Conservation (phyloP, 352 stramenopile genomes). For the Phytophthora foliorum region DNA sequence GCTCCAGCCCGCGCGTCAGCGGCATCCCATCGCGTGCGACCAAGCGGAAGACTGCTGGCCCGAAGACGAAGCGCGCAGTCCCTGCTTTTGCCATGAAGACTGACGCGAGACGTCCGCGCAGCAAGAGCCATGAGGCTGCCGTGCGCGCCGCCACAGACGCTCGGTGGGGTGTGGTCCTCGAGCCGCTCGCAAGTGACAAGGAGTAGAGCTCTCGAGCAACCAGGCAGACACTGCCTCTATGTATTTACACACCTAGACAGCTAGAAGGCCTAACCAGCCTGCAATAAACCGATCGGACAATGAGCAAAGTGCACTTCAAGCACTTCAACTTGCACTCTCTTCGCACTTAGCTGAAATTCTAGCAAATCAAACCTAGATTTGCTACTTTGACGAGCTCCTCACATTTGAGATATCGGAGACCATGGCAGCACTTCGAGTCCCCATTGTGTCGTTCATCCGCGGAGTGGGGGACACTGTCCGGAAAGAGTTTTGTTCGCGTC, state of each 20-base stretch:
- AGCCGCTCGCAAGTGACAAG: slow-evolving; percentile 36
- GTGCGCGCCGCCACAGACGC: slow-evolving; percentile 33
- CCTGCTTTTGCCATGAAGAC: slow-evolving; percentile 8
- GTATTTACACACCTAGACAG: slow-evolving; percentile 40
- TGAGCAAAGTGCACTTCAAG: too few species aligned
- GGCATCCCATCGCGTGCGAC: slow-evolving; percentile 9
- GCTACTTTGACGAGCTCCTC: too few species aligned
- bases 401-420: slow-evolving; percentile 3
- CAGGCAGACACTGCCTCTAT: slow-evolving; percentile 20
- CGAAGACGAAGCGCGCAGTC: slow-evolving; percentile 24
- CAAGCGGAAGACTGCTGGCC: slow-evolving; percentile 21
- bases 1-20: slow-evolving; percentile 2
- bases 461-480: slow-evolving; percentile 25
- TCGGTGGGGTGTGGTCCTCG: slow-evolving; percentile 40
- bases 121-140: slow-evolving; percentile 43
- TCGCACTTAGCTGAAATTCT: neutral
- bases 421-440: slow-evolving; percentile 18
- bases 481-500: slow-evolving; percentile 18
- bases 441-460: slow-evolving; percentile 34
- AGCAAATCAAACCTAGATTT: slow-evolving; percentile 3
- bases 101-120: slow-evolving; percentile 20
- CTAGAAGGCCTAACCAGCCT: slow-evolving; percentile 8
- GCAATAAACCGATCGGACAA: slow-evolving; percentile 17
- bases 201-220: slow-evolving; percentile 22
- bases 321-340: neutral